A percentile compares a stretch with the other conserved stretches of the same genome.
Conservation (phyloP, 345 rosid species). For the Bruguiera sexangula region DNA sequence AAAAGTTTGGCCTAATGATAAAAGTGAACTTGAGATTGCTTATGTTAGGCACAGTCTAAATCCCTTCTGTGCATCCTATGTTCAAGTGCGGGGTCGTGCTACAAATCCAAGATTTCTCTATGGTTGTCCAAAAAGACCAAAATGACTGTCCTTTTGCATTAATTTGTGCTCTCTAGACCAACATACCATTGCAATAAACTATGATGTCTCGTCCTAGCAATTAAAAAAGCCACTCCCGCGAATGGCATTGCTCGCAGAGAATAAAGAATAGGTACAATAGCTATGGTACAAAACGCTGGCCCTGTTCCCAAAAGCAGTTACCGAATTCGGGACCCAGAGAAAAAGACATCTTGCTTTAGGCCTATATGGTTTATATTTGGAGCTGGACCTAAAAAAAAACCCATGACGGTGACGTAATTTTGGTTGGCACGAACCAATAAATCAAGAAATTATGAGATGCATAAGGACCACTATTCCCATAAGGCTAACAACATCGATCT, state of each 20-base stretch:
- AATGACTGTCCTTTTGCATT: not conserved
- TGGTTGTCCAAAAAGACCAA: too few relatives aligned
- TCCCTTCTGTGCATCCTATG: too few relatives aligned
- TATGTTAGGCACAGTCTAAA: too few relatives aligned
- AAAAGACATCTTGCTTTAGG: slow-evolving; percentile 17
- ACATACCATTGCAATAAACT: slow-evolving; percentile 11
- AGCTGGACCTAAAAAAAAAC: slow-evolving; percentile 26
- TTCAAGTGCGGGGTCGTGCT: too few relatives aligned
- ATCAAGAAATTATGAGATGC: slow-evolving; percentile 23
- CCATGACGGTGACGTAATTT: slow-evolving; percentile 22
- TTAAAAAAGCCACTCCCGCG: slow-evolving; percentile 22
- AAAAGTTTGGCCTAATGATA: not conserved
- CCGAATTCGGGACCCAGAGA: slow-evolving; percentile 34
- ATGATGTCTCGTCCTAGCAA: slow-evolving; percentile 10
- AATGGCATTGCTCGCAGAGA: slow-evolving; percentile 23
- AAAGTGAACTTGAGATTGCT: too few relatives aligned
- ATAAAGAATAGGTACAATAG: slow-evolving; percentile 27
- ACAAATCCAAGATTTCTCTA: too few relatives aligned
- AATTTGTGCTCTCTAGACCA: slow-evolving; percentile 1
- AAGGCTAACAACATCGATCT: slow-evolving; percentile 29
- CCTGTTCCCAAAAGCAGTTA: slow-evolving; percentile 16
- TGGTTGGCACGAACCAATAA: slow-evolving; percentile 31
- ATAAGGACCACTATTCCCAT: slow-evolving; percentile 38
- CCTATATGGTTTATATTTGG: slow-evolving; percentile 17
- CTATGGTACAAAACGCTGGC: slow-evolving; percentile 12